Percentiles rank a stretch among this genome's conserved stretches.
These are phyloP conservation scores for Polyporus tsugae DNA, from an alignment of 1,284 basidiomycete species.

Conservation along the genomic window DNA sequence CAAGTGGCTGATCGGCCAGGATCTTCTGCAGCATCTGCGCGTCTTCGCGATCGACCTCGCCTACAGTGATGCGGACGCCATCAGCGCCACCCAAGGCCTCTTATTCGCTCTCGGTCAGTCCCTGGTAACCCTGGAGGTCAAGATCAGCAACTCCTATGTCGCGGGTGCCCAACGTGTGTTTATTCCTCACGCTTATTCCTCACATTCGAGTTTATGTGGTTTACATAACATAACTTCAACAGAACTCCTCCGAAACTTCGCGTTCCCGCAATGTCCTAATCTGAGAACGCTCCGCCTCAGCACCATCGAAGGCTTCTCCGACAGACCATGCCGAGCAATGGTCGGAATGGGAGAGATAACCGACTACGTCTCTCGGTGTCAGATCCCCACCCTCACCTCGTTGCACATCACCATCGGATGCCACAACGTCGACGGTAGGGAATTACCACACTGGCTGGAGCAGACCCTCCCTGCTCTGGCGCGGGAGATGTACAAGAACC, in stretches of 20 bases:
- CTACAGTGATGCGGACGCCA: neutral
- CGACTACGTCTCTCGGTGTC: neutral
- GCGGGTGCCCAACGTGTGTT: slow-evolving; percentile 4
- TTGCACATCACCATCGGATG: neutral
- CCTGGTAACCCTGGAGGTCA: neutral
- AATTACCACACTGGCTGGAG: neutral
- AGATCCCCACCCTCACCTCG: slow-evolving; percentile 4
- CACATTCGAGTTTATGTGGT: neutral
- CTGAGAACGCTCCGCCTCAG: slow-evolving; percentile 2
- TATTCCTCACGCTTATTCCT: no score
- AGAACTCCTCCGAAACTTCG: slow-evolving; percentile 2
- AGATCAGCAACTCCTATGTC: slow-evolving; percentile 3
- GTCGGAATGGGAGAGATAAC: slow-evolving; percentile 2
- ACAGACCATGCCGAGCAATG: slow-evolving; percentile 1
- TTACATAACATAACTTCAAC: neutral
- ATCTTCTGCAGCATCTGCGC: neutral
- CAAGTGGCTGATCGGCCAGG: neutral
- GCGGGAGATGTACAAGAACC: neutral
- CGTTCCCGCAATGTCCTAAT: slow-evolving; percentile 1
- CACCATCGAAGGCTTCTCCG: slow-evolving; percentile 6
- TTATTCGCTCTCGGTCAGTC: neutral
- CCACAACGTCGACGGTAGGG: neutral
- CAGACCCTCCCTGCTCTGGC: neutral
- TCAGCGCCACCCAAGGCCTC: neutral
- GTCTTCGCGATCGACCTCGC: slow-evolving; percentile 3